A percentile compares a stretch with the other conserved stretches of the same genome.
phyloP scores from a whole-genome alignment of 2,329 filamentous ascomycete species.

The Xylariaceae sp. region DNA sequence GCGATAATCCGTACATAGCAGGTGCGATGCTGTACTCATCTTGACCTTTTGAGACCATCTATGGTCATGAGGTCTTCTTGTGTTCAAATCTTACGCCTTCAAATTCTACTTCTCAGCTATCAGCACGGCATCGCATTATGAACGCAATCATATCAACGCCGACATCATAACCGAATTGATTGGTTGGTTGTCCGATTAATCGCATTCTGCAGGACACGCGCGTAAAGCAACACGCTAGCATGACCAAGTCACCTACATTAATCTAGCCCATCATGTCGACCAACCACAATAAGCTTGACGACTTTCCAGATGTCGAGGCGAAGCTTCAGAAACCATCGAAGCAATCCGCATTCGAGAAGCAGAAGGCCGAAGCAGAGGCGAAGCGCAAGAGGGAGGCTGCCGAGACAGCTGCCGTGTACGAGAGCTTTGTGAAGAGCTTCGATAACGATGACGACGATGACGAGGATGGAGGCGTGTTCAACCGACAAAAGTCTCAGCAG shows the following conservation, averaged over 20 bases:
- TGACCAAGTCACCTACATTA: background rate
- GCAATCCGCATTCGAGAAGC: constrained; percentile 81
- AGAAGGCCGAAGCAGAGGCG: constrained; percentile 83
- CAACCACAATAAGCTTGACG: constrained; percentile 43
- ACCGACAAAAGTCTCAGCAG: constrained; percentile 15
- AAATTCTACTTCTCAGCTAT: background rate
- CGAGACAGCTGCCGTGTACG: constrained; percentile 80
- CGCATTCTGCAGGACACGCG: background rate
- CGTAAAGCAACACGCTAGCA: background rate
- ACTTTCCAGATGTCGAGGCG: constrained; percentile 67
- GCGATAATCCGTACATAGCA: too few species aligned
- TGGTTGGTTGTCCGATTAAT: background rate
- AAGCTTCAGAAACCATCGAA: constrained; percentile 77
- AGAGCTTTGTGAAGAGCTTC: constrained; percentile 81
- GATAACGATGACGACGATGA: constrained; percentile 58
- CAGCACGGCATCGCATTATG: background rate
- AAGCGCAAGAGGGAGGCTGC: constrained; percentile 79
- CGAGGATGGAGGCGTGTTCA: constrained; percentile 25
- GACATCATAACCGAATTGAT: background rate
- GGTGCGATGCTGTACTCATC: too few species aligned
- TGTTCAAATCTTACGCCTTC: background rate
- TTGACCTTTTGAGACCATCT: too few species aligned
- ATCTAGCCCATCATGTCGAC: constrained; percentile 35
- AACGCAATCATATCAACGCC: background rate
- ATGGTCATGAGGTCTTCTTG: too few species aligned